phyloP scores from a whole-genome alignment of 2,329 filamentous ascomycete genomes.

The Phialemonium atrogriseum region DNA sequence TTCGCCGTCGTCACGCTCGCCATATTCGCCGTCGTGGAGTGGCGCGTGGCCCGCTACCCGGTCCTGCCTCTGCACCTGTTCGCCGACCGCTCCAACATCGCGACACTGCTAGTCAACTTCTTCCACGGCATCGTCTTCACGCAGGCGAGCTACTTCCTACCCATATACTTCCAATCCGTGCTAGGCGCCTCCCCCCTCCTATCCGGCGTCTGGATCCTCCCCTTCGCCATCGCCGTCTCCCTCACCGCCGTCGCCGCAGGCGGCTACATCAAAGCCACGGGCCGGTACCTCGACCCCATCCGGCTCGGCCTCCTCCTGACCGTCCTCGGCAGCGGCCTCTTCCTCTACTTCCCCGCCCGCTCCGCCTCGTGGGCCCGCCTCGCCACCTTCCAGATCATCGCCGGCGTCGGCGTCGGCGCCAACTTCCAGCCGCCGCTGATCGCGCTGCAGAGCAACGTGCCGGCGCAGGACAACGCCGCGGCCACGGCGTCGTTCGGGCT shows the following conservation, averaged over 20 bases:
- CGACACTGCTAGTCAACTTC: conserved; percentile 38
- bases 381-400: conserved; percentile 48
- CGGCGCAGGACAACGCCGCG: conserved; percentile 50
- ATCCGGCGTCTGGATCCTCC: conserved; percentile 55
- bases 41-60: conserved; percentile 53
- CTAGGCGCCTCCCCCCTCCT: conserved; percentile 49
- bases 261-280: conserved; percentile 41
- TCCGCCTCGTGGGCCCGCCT: conserved; percentile 37
- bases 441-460: conserved; percentile 54
- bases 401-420: conserved; percentile 50
- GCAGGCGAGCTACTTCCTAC: conserved; percentile 60
- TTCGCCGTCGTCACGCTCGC: conserved; percentile 43
- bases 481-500: conserved; percentile 56
- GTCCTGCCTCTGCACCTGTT: conserved; percentile 61
- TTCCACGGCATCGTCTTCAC: conserved; percentile 52
- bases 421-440: conserved; percentile 56
- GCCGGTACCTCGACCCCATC: conserved; percentile 49
- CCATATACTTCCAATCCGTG: conserved; percentile 65
- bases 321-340: conserved; percentile 49
- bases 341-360: conserved; percentile 43
- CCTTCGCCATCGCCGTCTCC: conserved; percentile 44
- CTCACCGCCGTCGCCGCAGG: conserved; percentile 32
- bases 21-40: conserved; percentile 54
- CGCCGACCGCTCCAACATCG: conserved; percentile 43
- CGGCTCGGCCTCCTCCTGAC: conserved; percentile 43